These are phyloP conservation scores for Hanseniaspora lindneri DNA, from an alignment of 805 yeast species.

Conservation along the genomic window DNA sequence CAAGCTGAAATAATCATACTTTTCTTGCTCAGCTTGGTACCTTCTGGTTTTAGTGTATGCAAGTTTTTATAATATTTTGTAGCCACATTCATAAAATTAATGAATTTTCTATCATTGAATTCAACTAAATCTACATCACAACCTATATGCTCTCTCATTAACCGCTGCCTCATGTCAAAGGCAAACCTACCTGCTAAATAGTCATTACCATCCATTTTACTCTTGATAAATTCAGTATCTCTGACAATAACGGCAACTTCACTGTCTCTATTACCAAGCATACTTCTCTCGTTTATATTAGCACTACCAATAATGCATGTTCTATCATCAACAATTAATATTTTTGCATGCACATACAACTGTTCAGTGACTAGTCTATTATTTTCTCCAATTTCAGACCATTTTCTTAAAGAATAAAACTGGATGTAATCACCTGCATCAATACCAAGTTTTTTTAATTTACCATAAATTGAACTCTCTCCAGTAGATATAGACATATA, in stretches of 20 bases:
- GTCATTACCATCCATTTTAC: conserved; percentile 69
- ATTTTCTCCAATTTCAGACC: conserved; percentile 82
- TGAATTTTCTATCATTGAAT: conserved; percentile 62
- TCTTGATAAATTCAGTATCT: conserved; percentile 58
- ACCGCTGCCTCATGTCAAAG: conserved; percentile 71
- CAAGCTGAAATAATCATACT: conserved; percentile 42
- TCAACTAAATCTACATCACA: conserved; percentile 82
- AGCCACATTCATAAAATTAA: conserved; percentile 31
- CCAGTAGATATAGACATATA: conserved; percentile 89
- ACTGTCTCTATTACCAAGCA: conserved; percentile 87
- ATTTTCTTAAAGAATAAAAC: conserved; percentile 81
- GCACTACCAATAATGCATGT: conserved; percentile 95
- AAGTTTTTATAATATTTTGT: conserved; percentile 23
- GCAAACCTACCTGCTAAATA: conserved; percentile 80
- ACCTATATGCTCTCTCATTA: conserved; percentile 96
- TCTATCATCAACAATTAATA: conserved; percentile 84
- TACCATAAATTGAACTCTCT: conserved; percentile 71
- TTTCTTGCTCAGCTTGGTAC: conserved; percentile 4
- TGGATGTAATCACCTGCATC: conserved; percentile 85
- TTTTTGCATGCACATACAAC: conserved; percentile 84
- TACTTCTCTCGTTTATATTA: conserved; percentile 89
- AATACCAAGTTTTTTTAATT: conserved; percentile 65
- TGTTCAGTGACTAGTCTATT: conserved; percentile 75
- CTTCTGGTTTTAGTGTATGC: conserved; percentile 17
- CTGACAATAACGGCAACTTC: conserved; percentile 84